A percentile compares a stretch with the other conserved stretches of the same genome.
Conservation (phyloP, 768 basidiomycete genomes). For the Heimioporus sp. region DNA sequence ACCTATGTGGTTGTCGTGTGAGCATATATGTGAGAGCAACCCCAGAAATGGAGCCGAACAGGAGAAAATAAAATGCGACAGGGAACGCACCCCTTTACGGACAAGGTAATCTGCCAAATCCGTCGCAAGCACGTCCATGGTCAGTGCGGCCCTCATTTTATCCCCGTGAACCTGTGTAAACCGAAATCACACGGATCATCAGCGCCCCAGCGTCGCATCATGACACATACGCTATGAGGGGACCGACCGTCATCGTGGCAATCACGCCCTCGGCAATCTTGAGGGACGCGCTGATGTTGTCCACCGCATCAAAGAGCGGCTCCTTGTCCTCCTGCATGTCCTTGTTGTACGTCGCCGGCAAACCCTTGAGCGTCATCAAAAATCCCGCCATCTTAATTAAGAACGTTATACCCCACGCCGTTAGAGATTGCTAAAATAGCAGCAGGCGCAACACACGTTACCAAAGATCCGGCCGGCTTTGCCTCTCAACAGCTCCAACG, state of each 20-base stretch:
- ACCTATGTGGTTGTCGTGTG: conserved; percentile 48
- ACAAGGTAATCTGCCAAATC: conserved; percentile 98
- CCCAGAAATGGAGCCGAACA: too few species aligned
- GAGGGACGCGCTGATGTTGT: conserved; percentile 84
- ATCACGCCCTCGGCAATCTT: conserved; percentile 95
- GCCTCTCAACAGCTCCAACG: conserved; percentile 90
- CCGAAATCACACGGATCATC: background rate
- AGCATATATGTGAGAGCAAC: background rate
- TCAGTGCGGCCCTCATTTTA: conserved; percentile 88
- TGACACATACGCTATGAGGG: background rate
- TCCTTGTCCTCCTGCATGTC: conserved; percentile 99
- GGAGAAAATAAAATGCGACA: background rate
- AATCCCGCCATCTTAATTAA: conserved; percentile 85
- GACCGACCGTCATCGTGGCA: conserved; percentile 77
- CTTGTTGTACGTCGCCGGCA: conserved; percentile 99
- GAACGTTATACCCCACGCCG: background rate
- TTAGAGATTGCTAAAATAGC: background rate
- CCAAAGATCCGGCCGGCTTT: conserved; percentile 96
- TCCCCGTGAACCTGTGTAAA: conserved; percentile 71
- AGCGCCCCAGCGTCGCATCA: background rate
- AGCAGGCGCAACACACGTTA: conserved; percentile 50
- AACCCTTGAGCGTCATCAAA: conserved; percentile 94
- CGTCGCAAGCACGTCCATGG: conserved; percentile 98
- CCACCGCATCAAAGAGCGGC: conserved; percentile 91
- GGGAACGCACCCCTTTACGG: conserved; percentile 83